Base-by-base conservation (phyloP, 257 asterid species). In the Solanum appendiculatum region DNA sequence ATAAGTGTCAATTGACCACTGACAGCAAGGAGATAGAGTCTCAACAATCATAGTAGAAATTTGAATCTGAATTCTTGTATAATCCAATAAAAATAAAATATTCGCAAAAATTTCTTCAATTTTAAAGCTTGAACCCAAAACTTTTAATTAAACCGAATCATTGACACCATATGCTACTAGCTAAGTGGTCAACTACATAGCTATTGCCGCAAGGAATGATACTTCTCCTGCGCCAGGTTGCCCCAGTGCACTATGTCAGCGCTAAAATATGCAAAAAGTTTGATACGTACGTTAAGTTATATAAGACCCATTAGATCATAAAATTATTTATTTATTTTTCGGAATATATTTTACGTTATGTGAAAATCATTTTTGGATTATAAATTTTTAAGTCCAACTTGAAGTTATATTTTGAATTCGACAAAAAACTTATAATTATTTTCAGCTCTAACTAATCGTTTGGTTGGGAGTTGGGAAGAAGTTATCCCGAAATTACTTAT, bases 91-190 rank as follows among this genome's bases (percentile, higher is more conserved):
- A 34, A n/a, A n/a, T n/a, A n/a, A n/a, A n/a, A n/a, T n/a, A n/a
- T n/a, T n/a, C n/a, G n/a, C n/a, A n/a, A n/a, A 69, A 15, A 2
- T 0, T 0, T 1, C 1, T 31, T 29, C 0, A 31, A 7, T 0
- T 15, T 14, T 0, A 69, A 16, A 70, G 3, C 0, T 72, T 0
- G 8, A 72, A 72, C 2, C 0, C 5, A 33, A 70, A 34, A 33
- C 9, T 34, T 70, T 0, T 70, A 9, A 70, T 4, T 2, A 27
- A 34, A 64, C 5, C 4, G 5, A 25, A 0, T 18, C 5, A n/a
- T 10, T 75, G n/a, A n/a, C 9, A 0, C 1, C 23, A 42, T 31
- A 70, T 33, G 34, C 31, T 3, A 74, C 13, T 75, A n/a, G 23
- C 23, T 12, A 74, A 3, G 33, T 37, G 48, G 21, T 20, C 54